These are phyloP conservation scores for Aspergillus kassunensis DNA, from an alignment of 495 filamentous ascomycete genomes.

Conservation along the genomic window DNA sequence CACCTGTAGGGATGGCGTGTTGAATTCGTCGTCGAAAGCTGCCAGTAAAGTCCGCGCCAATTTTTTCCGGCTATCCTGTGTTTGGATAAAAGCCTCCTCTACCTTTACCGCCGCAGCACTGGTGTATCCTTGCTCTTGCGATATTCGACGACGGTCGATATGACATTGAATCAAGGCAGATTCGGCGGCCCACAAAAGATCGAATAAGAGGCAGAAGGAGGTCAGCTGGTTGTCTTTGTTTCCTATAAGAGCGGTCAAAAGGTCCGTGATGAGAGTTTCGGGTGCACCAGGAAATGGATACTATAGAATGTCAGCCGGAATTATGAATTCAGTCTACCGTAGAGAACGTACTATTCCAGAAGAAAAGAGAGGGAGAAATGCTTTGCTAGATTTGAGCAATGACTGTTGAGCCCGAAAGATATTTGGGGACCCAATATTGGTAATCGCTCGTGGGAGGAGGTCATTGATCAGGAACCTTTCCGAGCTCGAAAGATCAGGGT, in stretches of 20 bases:
- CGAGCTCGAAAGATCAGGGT: slow-evolving; percentile 19
- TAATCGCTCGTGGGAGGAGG: slow-evolving; percentile 19
- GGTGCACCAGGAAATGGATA: slow-evolving; percentile 18
- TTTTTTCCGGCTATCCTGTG: slow-evolving; percentile 18
- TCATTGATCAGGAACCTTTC: slow-evolving; percentile 23
- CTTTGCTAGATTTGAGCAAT: slow-evolving; percentile 3
- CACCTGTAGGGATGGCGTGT: slow-evolving; percentile 19
- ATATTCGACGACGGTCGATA: slow-evolving; percentile 23
- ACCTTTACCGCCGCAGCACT: slow-evolving; percentile 16
- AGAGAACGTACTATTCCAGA: slow-evolving; percentile 20
- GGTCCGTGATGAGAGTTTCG: slow-evolving; percentile 21
- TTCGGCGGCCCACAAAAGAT: slow-evolving; percentile 23
- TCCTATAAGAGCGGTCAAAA: slow-evolving; percentile 17
- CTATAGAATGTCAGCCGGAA: slow-evolving; percentile 16
- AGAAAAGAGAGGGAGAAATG: slow-evolving; percentile 8
- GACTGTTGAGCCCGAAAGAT: slow-evolving; percentile 5
- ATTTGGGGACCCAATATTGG: slow-evolving; percentile 16
- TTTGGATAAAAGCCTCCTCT: slow-evolving; percentile 17
- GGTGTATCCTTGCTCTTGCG: slow-evolving; percentile 19
- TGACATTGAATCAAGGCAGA: slow-evolving; percentile 25
- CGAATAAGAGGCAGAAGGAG: slow-evolving; percentile 19
- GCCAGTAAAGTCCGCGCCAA: slow-evolving; percentile 21
- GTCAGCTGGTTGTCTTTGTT: slow-evolving; percentile 16
- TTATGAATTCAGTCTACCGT: neutral
- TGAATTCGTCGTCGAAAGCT: slow-evolving; percentile 22